Base-by-base conservation (phyloP, 2,329 filamentous ascomycete species). In the Tolypocladium tundrense region DNA sequence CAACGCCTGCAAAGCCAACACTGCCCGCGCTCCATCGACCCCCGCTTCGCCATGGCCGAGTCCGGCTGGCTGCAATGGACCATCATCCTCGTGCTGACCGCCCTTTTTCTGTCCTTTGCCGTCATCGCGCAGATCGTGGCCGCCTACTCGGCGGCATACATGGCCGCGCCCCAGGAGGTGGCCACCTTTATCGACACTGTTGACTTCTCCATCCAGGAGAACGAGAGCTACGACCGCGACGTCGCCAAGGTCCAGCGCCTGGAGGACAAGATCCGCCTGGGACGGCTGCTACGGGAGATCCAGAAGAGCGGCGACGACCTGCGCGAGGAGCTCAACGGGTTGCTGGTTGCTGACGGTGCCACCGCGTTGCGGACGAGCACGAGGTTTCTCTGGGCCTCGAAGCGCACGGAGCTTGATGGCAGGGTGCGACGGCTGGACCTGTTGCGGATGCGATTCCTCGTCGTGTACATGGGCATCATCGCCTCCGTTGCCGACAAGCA, bases 381-480 rank as follows among this genome's bases (percentile, higher is more conserved):
- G 31, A 76, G 83, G 55, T 60, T 86, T 1, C 71, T 86, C 33
- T 87, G 84, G 84, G 82, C 80, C 4, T 73, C 73, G 59, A 80
- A 80, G 66, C 77, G 81, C 63, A 70, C 69, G 55, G 73, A 75
- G 55, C 71, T 87, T 54, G 80, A 85, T 67, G 81, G 84, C 62
- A 77, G 80, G 55, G 73, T 86, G 57, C 77, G 80, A 57, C 75
- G 83, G 53, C 72, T 87, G 45, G 84, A 87, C 63, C 70, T 86
- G 64, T 68, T 87, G 66, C 77, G 84, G 67, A 85, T 85, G 81
- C 79, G 84, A 60, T 86, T 87, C 66, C 71, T 87, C 39, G 82
- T 86, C 41, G 76, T 85, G 42, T 85, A 85, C 68, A 81, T 87
- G 80, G 80, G 83, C 61, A 78, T 85, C 60, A 75, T 86, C 56